phyloP scores from a whole-genome alignment of 2,329 filamentous ascomycete genomes.

The Cylindrodendrum hubeiense region DNA sequence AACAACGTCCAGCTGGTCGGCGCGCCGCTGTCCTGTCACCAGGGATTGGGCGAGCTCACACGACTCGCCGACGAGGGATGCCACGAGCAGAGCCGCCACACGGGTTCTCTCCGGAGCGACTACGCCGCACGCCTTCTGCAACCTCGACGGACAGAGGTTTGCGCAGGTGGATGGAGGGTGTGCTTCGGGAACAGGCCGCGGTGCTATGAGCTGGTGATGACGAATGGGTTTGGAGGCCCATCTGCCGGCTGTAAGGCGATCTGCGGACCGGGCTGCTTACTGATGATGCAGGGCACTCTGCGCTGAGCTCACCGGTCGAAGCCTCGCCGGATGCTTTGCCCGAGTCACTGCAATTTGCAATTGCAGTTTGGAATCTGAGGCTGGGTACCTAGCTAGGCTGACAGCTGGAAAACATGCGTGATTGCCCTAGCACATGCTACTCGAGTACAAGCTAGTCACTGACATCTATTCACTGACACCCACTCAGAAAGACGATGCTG shows the following conservation, averaged over 20 bases:
- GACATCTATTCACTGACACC: too few species aligned
- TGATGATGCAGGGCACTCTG: neutral
- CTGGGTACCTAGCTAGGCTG: neutral
- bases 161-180: neutral
- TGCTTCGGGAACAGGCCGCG: neutral
- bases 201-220: slow-evolving; percentile 1
- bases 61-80: neutral
- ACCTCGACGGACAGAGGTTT: neutral
- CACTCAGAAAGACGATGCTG: too few species aligned
- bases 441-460: too few species aligned
- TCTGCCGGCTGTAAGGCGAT: neutral
- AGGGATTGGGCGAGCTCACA: neutral
- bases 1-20: neutral
- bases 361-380: neutral
- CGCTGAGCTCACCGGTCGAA: neutral
- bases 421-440: too few species aligned
- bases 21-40: neutral
- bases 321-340: neutral
- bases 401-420: neutral
- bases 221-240: neutral
- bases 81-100: neutral
- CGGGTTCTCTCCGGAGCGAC: too few species aligned
- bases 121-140: neutral
- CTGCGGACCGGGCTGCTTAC: neutral
- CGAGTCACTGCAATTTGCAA: neutral